phyloP scores from a whole-genome alignment of 768 basidiomycete species.

The Russula griseocarnosa region DNA sequence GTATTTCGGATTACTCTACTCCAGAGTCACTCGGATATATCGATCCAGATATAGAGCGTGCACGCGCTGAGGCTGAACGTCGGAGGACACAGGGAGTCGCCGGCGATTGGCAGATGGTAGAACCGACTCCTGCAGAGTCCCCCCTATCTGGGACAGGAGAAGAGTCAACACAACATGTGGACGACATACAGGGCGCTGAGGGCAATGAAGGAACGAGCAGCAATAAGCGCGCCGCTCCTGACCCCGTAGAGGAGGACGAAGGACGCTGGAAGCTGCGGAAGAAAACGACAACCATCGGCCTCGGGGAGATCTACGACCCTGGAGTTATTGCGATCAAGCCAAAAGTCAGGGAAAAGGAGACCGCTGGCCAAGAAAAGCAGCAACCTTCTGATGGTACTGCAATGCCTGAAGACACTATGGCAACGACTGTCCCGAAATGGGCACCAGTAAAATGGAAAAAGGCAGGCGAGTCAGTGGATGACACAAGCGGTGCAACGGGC shows the following conservation, averaged over 20 bases:
- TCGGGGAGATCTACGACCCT: slow-evolving; percentile 82
- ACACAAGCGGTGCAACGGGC: background rate
- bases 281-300: slow-evolving; percentile 53
- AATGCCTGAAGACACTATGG: background rate
- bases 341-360: slow-evolving; percentile 37
- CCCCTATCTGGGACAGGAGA: slow-evolving; percentile 24
- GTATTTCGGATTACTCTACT: slow-evolving; percentile 83
- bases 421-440: slow-evolving; percentile 24
- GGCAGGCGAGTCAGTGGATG: slow-evolving; percentile 12
- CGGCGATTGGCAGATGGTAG: slow-evolving; percentile 74
- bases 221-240: slow-evolving; percentile 34
- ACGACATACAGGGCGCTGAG: slow-evolving; percentile 29
- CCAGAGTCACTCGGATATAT: slow-evolving; percentile 76
- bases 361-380: background rate
- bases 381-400: background rate
- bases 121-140: slow-evolving; percentile 32
- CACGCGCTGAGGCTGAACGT: slow-evolving; percentile 56
- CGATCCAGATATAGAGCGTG: slow-evolving; percentile 70
- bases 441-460: slow-evolving; percentile 27
- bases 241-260: slow-evolving; percentile 45
- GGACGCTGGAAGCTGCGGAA: slow-evolving; percentile 63
- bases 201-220: slow-evolving; percentile 13
- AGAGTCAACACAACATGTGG: slow-evolving; percentile 15
- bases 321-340: slow-evolving; percentile 61
- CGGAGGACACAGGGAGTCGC: slow-evolving; percentile 63